Percentiles rank a stretch among this genome's conserved stretches.
phyloP scores from a whole-genome alignment of 345 rosid species.

The Turritis glabra region DNA sequence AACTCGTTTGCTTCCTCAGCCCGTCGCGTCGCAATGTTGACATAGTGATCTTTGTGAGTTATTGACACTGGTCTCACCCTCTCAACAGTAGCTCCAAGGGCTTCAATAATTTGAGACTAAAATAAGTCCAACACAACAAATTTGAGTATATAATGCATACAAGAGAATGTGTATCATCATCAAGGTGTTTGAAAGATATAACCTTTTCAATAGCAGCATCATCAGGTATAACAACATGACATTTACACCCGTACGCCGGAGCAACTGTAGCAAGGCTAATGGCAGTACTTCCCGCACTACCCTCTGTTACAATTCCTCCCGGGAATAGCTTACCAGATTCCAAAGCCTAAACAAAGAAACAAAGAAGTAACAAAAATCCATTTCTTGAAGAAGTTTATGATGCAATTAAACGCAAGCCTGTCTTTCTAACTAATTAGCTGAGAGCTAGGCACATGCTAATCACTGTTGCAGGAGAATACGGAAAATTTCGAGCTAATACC shows the following conservation, averaged over 20 bases:
- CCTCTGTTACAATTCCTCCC: constrained; percentile 88
- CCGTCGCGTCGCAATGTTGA: constrained; percentile 83
- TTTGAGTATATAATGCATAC: constrained; percentile 6
- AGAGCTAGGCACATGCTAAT: neutral
- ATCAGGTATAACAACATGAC: constrained; percentile 96
- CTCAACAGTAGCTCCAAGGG: constrained; percentile 91
- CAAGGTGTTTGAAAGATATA: neutral
- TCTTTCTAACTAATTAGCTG: neutral
- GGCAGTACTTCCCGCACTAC: constrained; percentile 98
- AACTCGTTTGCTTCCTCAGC: constrained; percentile 73
- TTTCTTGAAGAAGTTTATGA: neutral
- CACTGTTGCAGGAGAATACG: no score
- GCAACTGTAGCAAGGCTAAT: constrained; percentile 95
- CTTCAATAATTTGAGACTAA: constrained; percentile 92
- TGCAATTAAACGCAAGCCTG: neutral
- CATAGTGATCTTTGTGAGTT: constrained; percentile 87
- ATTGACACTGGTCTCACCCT: constrained; percentile 95
- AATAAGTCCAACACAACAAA: constrained; percentile 25
- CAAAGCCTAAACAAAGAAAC: constrained; percentile 57
- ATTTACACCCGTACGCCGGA: constrained; percentile 86
- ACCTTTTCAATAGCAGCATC: constrained; percentile 98
- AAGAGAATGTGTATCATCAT: neutral
- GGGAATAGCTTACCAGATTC: constrained; percentile 63
- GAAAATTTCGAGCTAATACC: constrained; percentile 41
- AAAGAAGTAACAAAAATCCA: neutral